Evolutionary conservation across 1,139 yeast genomes (phyloP).

Genomic region (Torulaspora pretoriensis): DNA sequence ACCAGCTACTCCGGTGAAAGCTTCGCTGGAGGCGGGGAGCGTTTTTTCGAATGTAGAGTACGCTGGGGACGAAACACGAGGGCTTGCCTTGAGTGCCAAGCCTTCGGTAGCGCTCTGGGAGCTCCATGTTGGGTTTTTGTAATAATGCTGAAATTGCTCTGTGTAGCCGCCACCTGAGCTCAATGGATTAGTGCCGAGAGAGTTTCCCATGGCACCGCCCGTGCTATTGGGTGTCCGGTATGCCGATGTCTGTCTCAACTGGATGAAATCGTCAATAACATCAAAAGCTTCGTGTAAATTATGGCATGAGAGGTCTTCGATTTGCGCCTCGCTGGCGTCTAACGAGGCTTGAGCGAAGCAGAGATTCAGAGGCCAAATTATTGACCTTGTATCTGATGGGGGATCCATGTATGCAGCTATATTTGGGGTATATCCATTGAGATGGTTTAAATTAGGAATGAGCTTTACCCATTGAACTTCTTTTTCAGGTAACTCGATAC

Average conservation of each 20-base stretch:
- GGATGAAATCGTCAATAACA: constrained; percentile 39
- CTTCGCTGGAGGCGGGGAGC: constrained; percentile 19
- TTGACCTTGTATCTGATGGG: constrained; percentile 52
- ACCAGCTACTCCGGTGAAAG: constrained; percentile 22
- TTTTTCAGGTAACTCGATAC: constrained; percentile 40
- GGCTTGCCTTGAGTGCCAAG: constrained; percentile 16
- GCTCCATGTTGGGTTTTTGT: constrained; percentile 21
- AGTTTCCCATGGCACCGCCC: constrained; percentile 21
- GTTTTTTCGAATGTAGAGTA: constrained; percentile 18
- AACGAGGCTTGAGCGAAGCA: constrained; percentile 50
- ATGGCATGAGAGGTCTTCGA: constrained; percentile 12
- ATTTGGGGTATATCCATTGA: constrained; percentile 64
- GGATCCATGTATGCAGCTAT: constrained; percentile 52
- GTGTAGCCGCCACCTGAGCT: constrained; percentile 36
- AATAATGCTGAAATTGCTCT: constrained; percentile 32
- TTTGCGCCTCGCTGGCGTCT: constrained; percentile 6
- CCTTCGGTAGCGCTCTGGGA: constrained; percentile 16
- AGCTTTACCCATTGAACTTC: constrained; percentile 57
- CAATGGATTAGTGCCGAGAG: constrained; percentile 29
- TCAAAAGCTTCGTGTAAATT: constrained; percentile 35
- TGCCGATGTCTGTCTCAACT: constrained; percentile 38
- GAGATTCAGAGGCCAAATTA: constrained; percentile 68
- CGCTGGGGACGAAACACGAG: constrained; percentile 21
- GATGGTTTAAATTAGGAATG: constrained; percentile 61
- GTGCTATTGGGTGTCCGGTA: constrained; percentile 36